Evolutionary conservation across 2,329 filamentous ascomycete species (phyloP), one percentile per base, ranked within the genome.

Genomic region (Penicillium corylophilum): DNA sequence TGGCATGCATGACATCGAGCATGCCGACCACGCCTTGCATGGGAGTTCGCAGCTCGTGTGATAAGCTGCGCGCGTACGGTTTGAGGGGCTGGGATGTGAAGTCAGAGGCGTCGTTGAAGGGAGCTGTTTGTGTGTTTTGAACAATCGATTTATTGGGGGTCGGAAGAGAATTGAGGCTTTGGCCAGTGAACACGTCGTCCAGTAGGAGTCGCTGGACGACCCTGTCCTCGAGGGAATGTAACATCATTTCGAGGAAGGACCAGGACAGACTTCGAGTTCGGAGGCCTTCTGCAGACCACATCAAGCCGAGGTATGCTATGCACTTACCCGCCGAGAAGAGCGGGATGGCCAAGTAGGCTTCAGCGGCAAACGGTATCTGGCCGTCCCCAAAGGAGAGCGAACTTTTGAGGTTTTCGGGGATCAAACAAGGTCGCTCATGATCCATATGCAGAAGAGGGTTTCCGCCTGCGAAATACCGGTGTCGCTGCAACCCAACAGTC

Each of bases 21-120:
- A 89, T 89, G 6, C 86, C 86, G 13, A 89, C 85, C 6, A 89
- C 84, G 38, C 86, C 86, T 68, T 89, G 86, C 85, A 89, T 88
- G 1, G 86, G 86, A 3, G 86, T 89, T 55, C 86, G 77, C 42
- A 89, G 69, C 64, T 89, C 86, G 59, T 89, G 86, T 0, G 86
- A 89, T 28, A 89, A 71, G 63, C 83, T 88, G 55, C 85, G 79
- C n/a, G 86, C 86, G 64, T 87, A 89, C 0, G 86, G 85, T 63
- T 87, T 86, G 16, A 89, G 73, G 2, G 84, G 86, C 55, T 88
- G 85, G 2, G 82, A 78, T 5, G 79, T 64, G 43, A 72, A 77
- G 5, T 82, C 79, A 22, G 84, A 74, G 20, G 79, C 77, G 48
- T 81, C 77, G 50, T 83, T 77, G 2, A 81, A 79, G 40, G 83